A percentile compares a stretch with the other conserved stretches of the same genome.
These are phyloP conservation scores for Gastrolobium bilobum DNA, from an alignment of 306 rosid genomes.

Conservation along the genomic window DNA sequence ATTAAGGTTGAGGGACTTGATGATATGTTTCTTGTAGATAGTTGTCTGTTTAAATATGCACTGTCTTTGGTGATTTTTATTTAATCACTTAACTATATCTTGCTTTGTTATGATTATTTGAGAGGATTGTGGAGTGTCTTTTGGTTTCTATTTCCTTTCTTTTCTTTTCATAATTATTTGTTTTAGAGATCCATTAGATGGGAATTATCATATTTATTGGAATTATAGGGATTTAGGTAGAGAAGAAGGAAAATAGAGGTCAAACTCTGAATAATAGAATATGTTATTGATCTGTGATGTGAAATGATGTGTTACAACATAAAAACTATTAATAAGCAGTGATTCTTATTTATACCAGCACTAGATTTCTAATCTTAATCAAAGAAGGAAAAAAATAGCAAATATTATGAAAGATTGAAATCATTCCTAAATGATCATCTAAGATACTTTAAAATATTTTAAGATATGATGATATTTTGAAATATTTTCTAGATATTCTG, in stretches of 20 bases:
- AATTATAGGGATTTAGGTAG: neutral
- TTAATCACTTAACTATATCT: neutral
- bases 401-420: neutral
- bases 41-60: constrained; percentile 28
- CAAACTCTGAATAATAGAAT: constrained; percentile 4
- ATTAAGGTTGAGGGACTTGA: neutral
- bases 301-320: constrained; percentile 1
- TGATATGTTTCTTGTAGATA: neutral
- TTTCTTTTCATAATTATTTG: neutral
- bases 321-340: neutral
- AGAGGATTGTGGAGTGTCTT: constrained; percentile 18
- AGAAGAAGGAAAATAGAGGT: constrained; percentile 6
- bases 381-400: neutral
- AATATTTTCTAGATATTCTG: constrained; percentile 22
- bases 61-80: neutral
- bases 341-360: neutral
- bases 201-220: neutral
- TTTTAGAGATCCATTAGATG: constrained; percentile 2
- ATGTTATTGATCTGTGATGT: neutral
- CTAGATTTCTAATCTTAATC: neutral
- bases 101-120: constrained; percentile 40
- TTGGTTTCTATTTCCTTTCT: constrained; percentile 1
- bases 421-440: neutral
- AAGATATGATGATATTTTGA: constrained; percentile 19
- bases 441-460: neutral